Conservation (phyloP, 345 rosid genomes). For the Arabis alpina region DNA sequence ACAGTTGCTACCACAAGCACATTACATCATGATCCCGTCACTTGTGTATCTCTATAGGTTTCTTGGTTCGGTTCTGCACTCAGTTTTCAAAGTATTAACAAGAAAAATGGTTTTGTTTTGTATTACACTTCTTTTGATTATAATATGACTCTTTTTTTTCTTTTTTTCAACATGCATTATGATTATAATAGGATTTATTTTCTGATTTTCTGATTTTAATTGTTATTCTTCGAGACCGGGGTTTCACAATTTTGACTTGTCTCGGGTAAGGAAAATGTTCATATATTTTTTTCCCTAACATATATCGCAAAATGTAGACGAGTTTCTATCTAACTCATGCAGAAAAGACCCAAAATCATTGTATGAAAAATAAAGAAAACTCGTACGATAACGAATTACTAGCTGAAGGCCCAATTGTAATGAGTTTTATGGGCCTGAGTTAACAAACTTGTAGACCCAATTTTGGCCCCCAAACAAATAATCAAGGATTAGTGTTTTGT, state of each 20-base stretch:
- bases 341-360: no score
- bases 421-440: not conserved
- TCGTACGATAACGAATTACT: not conserved
- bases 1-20: slow-evolving; percentile 39
- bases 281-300: no score
- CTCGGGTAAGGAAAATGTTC: no score
- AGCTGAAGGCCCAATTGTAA: slow-evolving; percentile 5
- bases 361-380: no score
- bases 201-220: not conserved
- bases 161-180: no score
- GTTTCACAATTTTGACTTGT: not conserved
- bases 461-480: not conserved
- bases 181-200: not conserved
- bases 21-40: slow-evolving; percentile 38
- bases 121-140: no score
- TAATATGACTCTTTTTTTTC: no score
- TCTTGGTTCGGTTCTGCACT: not conserved
- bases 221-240: not conserved
- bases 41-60: not conserved
- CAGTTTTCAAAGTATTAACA: not conserved
- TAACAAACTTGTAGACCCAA: slow-evolving; percentile 4
- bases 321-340: no score
- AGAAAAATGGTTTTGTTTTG: not conserved
- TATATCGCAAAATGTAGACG: no score
- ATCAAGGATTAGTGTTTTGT: no score